Conservation (phyloP, 2,329 filamentous ascomycete species). For the Aureobasidium melanogenum region DNA sequence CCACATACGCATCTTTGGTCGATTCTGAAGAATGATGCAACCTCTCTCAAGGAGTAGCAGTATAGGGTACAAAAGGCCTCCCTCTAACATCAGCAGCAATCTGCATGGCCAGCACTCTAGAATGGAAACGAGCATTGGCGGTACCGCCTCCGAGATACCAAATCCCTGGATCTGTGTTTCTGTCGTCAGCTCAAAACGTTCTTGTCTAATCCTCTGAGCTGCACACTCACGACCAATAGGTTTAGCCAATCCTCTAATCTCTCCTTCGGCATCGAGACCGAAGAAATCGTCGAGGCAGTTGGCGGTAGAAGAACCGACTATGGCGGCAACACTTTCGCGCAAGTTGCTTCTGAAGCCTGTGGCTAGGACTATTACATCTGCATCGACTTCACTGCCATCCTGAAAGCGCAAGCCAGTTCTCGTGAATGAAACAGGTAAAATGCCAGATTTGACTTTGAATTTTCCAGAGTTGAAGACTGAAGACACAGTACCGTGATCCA, state of each 20-base stretch:
- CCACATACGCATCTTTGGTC: too few species aligned
- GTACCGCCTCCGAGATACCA: slow-evolving; percentile 40
- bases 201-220: too few species aligned
- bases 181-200: too few species aligned
- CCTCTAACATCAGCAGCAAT: slow-evolving; percentile 30
- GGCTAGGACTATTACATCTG: slow-evolving; percentile 39
- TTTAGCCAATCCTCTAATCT: slow-evolving; percentile 36
- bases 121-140: slow-evolving; percentile 39
- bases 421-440: slow-evolving; percentile 22
- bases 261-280: slow-evolving; percentile 39
- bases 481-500: slow-evolving; percentile 30
- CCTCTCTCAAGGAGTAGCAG: background rate
- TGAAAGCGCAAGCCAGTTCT: slow-evolving; percentile 34
- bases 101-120: slow-evolving; percentile 38
- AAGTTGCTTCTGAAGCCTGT: slow-evolving; percentile 40
- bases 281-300: slow-evolving; percentile 36
- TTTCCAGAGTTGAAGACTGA: slow-evolving; percentile 26
- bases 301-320: slow-evolving; percentile 35
- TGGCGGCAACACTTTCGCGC: slow-evolving; percentile 27
- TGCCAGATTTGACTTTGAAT: background rate
- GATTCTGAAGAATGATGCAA: too few species aligned
- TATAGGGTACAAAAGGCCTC: slow-evolving; percentile 13
- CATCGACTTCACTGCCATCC: slow-evolving; percentile 34
- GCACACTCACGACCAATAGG: slow-evolving; percentile 21
- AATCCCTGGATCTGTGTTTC: slow-evolving; percentile 24